A percentile compares a stretch with the other conserved stretches of the same genome.
These are phyloP conservation scores for Saccharomycopsis schoenii DNA, from an alignment of 805 yeast species.

Conservation along the genomic window DNA sequence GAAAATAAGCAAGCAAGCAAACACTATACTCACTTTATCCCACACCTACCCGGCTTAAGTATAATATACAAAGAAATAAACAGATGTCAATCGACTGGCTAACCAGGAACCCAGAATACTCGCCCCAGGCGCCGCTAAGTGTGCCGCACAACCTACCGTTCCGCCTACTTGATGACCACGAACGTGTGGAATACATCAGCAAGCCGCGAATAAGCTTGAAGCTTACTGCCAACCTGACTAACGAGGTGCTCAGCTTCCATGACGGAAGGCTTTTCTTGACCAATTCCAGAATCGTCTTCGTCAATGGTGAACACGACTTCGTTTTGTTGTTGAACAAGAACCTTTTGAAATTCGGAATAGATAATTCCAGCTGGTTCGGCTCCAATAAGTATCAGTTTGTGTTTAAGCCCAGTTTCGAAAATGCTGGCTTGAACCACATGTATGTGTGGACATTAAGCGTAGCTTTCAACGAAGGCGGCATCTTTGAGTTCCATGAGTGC, in stretches of 20 bases:
- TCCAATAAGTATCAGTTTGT: constrained; percentile 13
- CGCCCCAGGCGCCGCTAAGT: neutral
- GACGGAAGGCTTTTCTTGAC: constrained; percentile 14
- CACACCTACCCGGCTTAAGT: neutral
- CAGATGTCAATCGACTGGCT: constrained; percentile 16
- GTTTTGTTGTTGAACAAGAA: constrained; percentile 11
- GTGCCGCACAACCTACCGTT: constrained; percentile 7
- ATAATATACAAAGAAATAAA: neutral
- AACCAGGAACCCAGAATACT: constrained; percentile 6
- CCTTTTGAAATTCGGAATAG: constrained; percentile 6
- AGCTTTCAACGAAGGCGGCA: constrained; percentile 17
- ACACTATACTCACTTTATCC: no score
- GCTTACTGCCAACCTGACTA: constrained; percentile 8
- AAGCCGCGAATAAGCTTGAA: constrained; percentile 13
- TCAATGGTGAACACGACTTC: constrained; percentile 6
- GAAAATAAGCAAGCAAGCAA: no score
- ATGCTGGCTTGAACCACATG: constrained; percentile 15
- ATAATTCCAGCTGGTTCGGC: constrained; percentile 14
- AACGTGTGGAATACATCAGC: constrained; percentile 4
- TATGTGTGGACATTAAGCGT: constrained; percentile 11
- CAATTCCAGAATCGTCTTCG: constrained; percentile 12
- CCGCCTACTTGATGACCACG: constrained; percentile 6
- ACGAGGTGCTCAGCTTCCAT: constrained; percentile 6
- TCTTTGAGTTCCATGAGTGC: constrained; percentile 11
- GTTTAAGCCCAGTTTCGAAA: constrained; percentile 11